Conservation (phyloP, 2,329 filamentous ascomycete species). For the Aspergillus ruber region DNA sequence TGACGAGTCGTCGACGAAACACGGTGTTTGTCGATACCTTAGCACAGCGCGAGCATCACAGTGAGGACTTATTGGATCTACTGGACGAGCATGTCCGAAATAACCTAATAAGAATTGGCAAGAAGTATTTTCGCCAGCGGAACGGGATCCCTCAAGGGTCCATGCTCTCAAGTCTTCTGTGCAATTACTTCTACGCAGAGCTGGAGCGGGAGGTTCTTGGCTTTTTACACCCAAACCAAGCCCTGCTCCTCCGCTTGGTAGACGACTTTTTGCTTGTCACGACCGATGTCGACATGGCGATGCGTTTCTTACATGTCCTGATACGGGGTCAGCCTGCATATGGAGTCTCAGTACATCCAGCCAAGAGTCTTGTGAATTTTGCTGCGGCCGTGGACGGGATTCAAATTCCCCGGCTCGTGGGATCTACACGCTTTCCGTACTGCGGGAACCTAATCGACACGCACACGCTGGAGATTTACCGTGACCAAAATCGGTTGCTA, state of each 20-base stretch:
- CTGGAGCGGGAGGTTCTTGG: constrained; percentile 64
- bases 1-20: constrained; percentile 47
- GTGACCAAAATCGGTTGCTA: constrained; percentile 51
- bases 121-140: constrained; percentile 81
- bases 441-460: constrained; percentile 77
- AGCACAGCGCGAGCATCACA: constrained; percentile 51
- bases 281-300: constrained; percentile 59
- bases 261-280: constrained; percentile 93
- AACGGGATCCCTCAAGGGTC: constrained; percentile 90
- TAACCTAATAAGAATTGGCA: constrained; percentile 83
- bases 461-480: constrained; percentile 65
- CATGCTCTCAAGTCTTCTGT: constrained; percentile 75
- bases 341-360: constrained; percentile 67
- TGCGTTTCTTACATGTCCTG: constrained; percentile 71
- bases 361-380: constrained; percentile 84
- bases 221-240: constrained; percentile 58
- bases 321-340: constrained; percentile 70
- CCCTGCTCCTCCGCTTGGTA: constrained; percentile 71
- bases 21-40: constrained; percentile 72
- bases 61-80: constrained; percentile 59
- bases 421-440: constrained; percentile 64
- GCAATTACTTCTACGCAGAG: constrained; percentile 93
- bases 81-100: constrained; percentile 72
- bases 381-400: constrained; percentile 52
- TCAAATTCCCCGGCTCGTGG: constrained; percentile 46